These are phyloP conservation scores for Leccinum pallidistipes DNA, from an alignment of 1,284 basidiomycete genomes.

Conservation along the genomic window DNA sequence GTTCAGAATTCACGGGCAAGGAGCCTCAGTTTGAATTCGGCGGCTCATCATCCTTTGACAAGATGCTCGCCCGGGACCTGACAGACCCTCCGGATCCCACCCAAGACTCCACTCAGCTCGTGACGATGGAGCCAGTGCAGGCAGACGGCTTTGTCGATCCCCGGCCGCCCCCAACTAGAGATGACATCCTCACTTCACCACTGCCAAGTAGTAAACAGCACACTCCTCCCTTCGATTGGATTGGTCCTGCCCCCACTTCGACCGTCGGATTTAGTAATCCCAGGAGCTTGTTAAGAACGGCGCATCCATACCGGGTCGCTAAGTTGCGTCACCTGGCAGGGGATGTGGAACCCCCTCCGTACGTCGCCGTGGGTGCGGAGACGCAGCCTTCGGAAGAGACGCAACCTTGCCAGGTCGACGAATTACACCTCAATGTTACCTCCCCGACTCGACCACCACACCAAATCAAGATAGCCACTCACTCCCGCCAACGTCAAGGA, in stretches of 20 bases:
- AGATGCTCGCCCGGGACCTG: slow-evolving; percentile 32
- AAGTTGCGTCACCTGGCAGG: slow-evolving; percentile 26
- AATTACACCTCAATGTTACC: neutral
- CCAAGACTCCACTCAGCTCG: slow-evolving; percentile 30
- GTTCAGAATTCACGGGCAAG: slow-evolving; percentile 12
- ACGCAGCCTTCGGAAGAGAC: slow-evolving; percentile 31
- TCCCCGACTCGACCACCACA: slow-evolving; percentile 2
- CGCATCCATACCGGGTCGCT: slow-evolving; percentile 35
- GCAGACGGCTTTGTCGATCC: neutral
- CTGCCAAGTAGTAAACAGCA: slow-evolving; percentile 2
- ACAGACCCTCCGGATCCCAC: slow-evolving; percentile 23
- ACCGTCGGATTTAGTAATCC: slow-evolving; percentile 30
- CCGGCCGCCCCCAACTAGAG: neutral
- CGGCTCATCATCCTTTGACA: slow-evolving; percentile 34
- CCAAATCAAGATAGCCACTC: slow-evolving; percentile 1
- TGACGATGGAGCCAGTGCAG: slow-evolving; percentile 3
- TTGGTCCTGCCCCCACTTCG: slow-evolving; percentile 18
- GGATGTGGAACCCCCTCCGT: slow-evolving; percentile 23
- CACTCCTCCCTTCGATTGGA: slow-evolving; percentile 30
- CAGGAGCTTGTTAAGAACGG: slow-evolving; percentile 33
- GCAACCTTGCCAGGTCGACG: slow-evolving; percentile 9
- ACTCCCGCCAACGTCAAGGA: neutral
- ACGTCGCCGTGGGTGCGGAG: slow-evolving; percentile 9
- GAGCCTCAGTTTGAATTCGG: slow-evolving; percentile 27
- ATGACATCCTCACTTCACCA: slow-evolving; percentile 1